Conservation (phyloP, 2,329 filamentous ascomycete species). For the Fusarium sp. region DNA sequence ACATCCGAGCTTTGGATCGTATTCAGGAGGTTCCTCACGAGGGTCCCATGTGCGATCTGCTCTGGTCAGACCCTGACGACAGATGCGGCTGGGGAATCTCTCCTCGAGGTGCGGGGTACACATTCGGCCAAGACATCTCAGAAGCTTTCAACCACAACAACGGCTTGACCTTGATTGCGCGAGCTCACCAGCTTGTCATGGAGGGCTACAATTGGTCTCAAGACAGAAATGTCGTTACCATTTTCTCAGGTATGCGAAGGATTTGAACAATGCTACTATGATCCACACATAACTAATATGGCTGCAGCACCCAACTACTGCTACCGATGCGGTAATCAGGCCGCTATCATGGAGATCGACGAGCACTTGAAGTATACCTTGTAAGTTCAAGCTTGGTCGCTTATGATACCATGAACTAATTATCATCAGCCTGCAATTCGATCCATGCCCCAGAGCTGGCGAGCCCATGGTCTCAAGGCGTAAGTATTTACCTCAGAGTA, state of each 20-base stretch:
- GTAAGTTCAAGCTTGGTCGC: conserved; percentile 66
- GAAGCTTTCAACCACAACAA: conserved; percentile 99
- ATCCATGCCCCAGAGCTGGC: conserved; percentile 95
- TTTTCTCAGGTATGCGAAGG: conserved; percentile 80
- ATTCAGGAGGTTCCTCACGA: conserved; percentile 99
- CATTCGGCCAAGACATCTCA: conserved; percentile 95
- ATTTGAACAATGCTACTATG: not conserved
- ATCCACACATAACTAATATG: conserved; percentile 8
- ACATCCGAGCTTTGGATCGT: conserved; percentile 92
- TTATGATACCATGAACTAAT: conserved; percentile 40
- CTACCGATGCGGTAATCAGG: conserved; percentile 98
- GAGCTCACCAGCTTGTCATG: conserved; percentile 98
- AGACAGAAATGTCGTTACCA: conserved; percentile 96
- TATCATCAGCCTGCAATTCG: conserved; percentile 87
- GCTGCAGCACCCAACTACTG: conserved; percentile 85
- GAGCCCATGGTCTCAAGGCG: conserved; percentile 98
- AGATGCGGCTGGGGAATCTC: conserved; percentile 96
- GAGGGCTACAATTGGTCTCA: conserved; percentile 99
- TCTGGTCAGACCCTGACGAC: conserved; percentile 99
- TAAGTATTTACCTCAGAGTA: conserved; percentile 51
- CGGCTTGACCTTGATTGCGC: conserved; percentile 90
- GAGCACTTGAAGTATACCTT: conserved; percentile 99
- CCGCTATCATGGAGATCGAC: conserved; percentile 99
- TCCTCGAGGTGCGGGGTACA: conserved; percentile 92
- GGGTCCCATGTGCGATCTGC: conserved; percentile 95